These are phyloP conservation scores for Daphne laureola DNA, from an alignment of 441 rosid genomes.

Conservation along the genomic window DNA sequence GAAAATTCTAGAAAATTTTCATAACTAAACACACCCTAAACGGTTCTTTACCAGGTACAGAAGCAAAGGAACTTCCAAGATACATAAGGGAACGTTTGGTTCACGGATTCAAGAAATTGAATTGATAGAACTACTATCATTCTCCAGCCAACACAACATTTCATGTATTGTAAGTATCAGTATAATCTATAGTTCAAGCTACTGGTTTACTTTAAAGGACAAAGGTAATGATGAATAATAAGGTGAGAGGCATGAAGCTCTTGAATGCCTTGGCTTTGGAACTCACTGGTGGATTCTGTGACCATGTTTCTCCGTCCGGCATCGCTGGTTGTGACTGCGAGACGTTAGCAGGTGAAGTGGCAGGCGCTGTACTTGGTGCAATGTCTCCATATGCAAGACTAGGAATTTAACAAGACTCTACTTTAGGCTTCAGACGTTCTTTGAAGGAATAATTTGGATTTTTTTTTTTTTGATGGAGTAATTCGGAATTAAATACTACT, in stretches of 20 bases:
- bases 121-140: no score
- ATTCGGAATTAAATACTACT: neutral
- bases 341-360: no score
- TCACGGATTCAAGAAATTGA: no score
- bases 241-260: slow-evolving; percentile 12
- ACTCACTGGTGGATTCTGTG: slow-evolving; percentile 23
- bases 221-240: slow-evolving; percentile 14
- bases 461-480: neutral
- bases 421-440: slow-evolving; percentile 1
- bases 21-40: no score
- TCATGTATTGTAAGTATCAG: no score
- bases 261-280: slow-evolving; percentile 29
- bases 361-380: slow-evolving; percentile 14
- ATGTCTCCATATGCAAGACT: slow-evolving; percentile 55
- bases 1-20: no score
- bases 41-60: no score
- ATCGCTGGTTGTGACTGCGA: neutral
- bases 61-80: no score
- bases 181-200: neutral
- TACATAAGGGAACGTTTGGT: no score
- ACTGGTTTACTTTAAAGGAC: slow-evolving; percentile 5
- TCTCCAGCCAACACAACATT: no score
- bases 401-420: slow-evolving; percentile 14
- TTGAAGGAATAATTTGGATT: neutral
- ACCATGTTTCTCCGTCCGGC: slow-evolving; percentile 14